Evolutionary conservation across 805 yeast genomes (phyloP), one percentile per base, ranked within the genome.

Genomic region (Suhomyces canberraensis): DNA sequence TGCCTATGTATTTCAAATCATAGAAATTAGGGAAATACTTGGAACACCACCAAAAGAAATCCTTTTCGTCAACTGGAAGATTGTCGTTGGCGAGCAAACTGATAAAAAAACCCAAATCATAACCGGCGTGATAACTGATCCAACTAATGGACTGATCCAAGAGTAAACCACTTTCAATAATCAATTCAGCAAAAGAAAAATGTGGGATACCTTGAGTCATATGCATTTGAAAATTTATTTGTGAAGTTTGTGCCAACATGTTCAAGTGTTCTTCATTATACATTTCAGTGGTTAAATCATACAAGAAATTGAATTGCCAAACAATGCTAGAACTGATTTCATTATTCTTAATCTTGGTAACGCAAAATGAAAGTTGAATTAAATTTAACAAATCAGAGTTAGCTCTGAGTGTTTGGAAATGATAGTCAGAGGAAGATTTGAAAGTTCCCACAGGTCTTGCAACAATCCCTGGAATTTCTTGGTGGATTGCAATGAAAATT

Each of bases 361-460:
- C 63, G 46, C 73, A 68, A 33, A 68, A 54, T 2, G 64, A 56
- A 37, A 93, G 74, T 61, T 93, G 98, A 37, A 93, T 81, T 40
- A 93, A 77, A 50, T 83, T 81, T 47, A 90, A 64, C 38, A 93
- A 70, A 60, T 93, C 98, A 3, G 93, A 85, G 58, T 93, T 93
- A 8, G 95, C 73, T 54, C 98, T 75, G 63, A 93, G 74, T 0
- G 98, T 91, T 61, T 93, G 98, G 56, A 91, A 93, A 60, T 93
- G 98, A 61, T 89, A 93, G 59, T 93, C 98, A 16, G 84, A 74
- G 11, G 93, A 85, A 2, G 93, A 80, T 50, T 87, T 79, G 63
- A 93, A 93, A 14, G 86, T 79, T 14, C 98, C 98, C 42, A 93
- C 85, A 11, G 98, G 98, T 50, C 98, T 76, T 2, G 96, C 96